phyloP scores from a whole-genome alignment of 768 basidiomycete genomes.

The Galerina marginata region DNA sequence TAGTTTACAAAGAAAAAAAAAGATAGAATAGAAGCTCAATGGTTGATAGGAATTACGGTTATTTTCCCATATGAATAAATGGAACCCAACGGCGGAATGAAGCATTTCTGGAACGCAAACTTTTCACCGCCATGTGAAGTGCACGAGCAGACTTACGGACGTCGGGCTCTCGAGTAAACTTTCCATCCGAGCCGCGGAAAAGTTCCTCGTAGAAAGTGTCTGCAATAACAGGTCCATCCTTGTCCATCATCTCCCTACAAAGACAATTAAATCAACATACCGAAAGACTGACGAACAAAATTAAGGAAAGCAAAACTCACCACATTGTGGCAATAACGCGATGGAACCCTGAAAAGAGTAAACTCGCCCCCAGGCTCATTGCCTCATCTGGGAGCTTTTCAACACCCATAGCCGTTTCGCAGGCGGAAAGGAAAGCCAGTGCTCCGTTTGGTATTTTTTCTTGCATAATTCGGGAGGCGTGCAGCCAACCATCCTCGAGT shows the following conservation, averaged over 20 bases:
- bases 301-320: slow-evolving; percentile 9
- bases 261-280: neutral
- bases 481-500: slow-evolving; percentile 19
- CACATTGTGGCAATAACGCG: slow-evolving; percentile 29
- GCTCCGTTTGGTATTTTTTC: slow-evolving; percentile 15
- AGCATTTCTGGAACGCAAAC: neutral
- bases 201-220: slow-evolving; percentile 20
- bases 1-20: too few species aligned
- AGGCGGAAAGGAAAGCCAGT: slow-evolving; percentile 37
- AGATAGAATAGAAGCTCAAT: too few species aligned
- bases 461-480: slow-evolving; percentile 27
- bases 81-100: slow-evolving; percentile 25
- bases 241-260: slow-evolving; percentile 16
- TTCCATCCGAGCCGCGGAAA: slow-evolving; percentile 14
- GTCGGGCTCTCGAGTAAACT: neutral
- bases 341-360: slow-evolving; percentile 30
- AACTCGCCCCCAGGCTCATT: slow-evolving; percentile 28
- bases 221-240: slow-evolving; percentile 17
- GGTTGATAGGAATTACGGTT: neutral
- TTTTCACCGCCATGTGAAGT: neutral
- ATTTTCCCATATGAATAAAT: slow-evolving; percentile 26
- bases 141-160: slow-evolving; percentile 7
- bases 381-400: slow-evolving; percentile 27
- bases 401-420: slow-evolving; percentile 35
- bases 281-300: neutral